These are phyloP conservation scores for Antarctomyces pellizariae DNA, from an alignment of 495 filamentous ascomycete genomes.

Conservation along the genomic window DNA sequence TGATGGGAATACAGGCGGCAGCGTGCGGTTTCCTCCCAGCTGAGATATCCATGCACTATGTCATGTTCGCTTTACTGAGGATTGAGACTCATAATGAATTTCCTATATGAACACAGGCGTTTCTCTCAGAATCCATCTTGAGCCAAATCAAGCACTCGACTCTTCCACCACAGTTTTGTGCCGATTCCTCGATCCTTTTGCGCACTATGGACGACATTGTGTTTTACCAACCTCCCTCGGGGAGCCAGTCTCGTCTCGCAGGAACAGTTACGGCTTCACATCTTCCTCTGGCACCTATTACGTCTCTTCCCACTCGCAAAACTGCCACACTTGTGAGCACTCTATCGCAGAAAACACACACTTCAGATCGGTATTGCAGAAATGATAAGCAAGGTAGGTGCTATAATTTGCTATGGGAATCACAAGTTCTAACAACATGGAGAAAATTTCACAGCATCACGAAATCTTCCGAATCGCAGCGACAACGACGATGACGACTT, in stretches of 20 bases:
- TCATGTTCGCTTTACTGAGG: conserved; percentile 3
- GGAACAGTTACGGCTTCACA: conserved; percentile 1
- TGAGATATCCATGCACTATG: conserved; percentile 3
- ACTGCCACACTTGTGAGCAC: conserved; percentile 1
- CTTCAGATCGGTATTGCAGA: conserved; percentile 3
- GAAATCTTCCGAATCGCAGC: conserved; percentile 1
- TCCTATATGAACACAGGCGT: conserved; percentile 3
- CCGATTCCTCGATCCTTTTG: too few relatives aligned
- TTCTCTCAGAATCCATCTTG: conserved; percentile 3
- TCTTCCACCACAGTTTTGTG: too few relatives aligned
- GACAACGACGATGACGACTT: conserved; percentile 4
- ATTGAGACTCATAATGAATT: conserved; percentile 1
- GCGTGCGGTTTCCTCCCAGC: conserved; percentile 1
- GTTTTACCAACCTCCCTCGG: conserved; percentile 1
- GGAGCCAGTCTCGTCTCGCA: conserved; percentile 2
- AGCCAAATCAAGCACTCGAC: conserved; percentile 1
- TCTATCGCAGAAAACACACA: conserved; percentile 1
- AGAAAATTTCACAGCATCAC: conserved; percentile 3
- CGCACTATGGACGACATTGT: conserved; percentile 2
- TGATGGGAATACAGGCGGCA: conserved; percentile 1
- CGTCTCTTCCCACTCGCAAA: conserved; percentile 1
- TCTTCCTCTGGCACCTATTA: conserved; percentile 1
- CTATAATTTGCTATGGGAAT: conserved; percentile 2
- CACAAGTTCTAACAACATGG: conserved; percentile 1
- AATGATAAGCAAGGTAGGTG: conserved; percentile 4